Base-by-base conservation (phyloP, 2,329 filamentous ascomycete species). In the Thermomyces lanuginosus region DNA sequence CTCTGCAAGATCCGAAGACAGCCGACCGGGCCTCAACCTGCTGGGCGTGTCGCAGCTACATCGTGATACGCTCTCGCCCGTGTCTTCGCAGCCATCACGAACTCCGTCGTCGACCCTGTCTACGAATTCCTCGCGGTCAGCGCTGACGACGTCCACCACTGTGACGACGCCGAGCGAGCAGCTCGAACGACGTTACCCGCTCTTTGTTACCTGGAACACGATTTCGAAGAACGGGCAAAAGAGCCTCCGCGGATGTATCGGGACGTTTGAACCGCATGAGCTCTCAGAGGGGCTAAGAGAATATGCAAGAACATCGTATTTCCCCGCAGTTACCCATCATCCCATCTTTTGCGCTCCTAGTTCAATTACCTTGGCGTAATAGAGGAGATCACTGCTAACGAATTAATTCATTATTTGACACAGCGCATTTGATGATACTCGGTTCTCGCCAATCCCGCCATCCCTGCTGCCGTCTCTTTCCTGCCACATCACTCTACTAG, bases 121-220 rank as follows among this genome's bases (percentile, higher is more conserved):
- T 16, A 51, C 52, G 11, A 58, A 55, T 24, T 63, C 63, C 4
- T 60, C 62, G 15, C 52, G 41, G 22, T 61, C 61, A 5, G 44
- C 51, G 2, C 37, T 52, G 15, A 60, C 58, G 5, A 45, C 37
- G 17, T 52, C 52, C 17, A 53, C 54, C 6, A 47, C 45, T 14
- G 40, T 49, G 22, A 59, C 62, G 25, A 59, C 60, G 4, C 55
- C 59, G 43, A 43, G 37, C 33, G 38, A 36, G 39, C 34, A 45
- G 53, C 40, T 53, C 54, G 41, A 45, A 8, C 41, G 40, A 31
- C 64, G 68, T 21, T 71, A 74, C 35, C 86, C 86, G 1, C 66
- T 95, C 20, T 95, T 95, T 49, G 80, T 98, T 24, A 92, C 84
- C 5, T 95, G 86, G 84, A 92, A 93, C 57, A 81, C 70, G 0